Base-by-base conservation (phyloP, 768 basidiomycete species). In the Megacollybia marginata region DNA sequence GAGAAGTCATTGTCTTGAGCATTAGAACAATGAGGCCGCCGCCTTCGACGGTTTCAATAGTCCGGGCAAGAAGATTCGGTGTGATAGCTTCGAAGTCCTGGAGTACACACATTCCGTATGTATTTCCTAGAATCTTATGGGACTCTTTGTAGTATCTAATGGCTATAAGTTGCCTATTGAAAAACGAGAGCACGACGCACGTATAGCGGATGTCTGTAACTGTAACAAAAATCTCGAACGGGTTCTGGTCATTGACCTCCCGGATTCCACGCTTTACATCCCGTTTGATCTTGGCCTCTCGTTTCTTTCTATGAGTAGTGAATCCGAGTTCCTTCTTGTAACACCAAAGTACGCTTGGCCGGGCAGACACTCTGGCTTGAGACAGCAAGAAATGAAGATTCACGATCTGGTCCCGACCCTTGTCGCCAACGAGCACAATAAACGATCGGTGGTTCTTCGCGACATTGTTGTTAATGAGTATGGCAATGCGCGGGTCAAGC, bases 201-300 rank as follows among this genome's bases (percentile, higher is more conserved):
- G 90, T 92, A 72, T 99, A 99, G 49, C 95, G 85, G 52, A 99
- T 97, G 64, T 99, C 95, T 4, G 95, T 98, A n/a, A 97, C 94
- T 0, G 91, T 89, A 11, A 98, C 85, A 62, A 99, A 99, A 40
- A 98, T 91, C 69, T 99, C 96, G 64, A 99, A 98, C 1, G 96
- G 95, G 65, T 90, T 83, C 63, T 96, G 90, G 51, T 99, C 93
- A 62, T 96, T 94, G 2, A 87, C 82, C 59, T 99, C 95, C 20
- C 96, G 79, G 33, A 92, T 80, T 5, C 95, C 95, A 11, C 92
- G 81, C 67, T 96, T 98, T 31, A 96, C 84, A 63, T 99, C 94
- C 48, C 92, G 77, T 65, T 96, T 98, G 57, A 97, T 92, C 70
- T 94, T 98, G 28, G 85, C 88, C 66, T 98, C 95, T 46, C 93